A percentile compares a stretch with the other conserved stretches of the same genome.
These are phyloP conservation scores for Colletotrichum euphorbiae DNA, from an alignment of 2,329 filamentous ascomycete genomes.

Conservation along the genomic window DNA sequence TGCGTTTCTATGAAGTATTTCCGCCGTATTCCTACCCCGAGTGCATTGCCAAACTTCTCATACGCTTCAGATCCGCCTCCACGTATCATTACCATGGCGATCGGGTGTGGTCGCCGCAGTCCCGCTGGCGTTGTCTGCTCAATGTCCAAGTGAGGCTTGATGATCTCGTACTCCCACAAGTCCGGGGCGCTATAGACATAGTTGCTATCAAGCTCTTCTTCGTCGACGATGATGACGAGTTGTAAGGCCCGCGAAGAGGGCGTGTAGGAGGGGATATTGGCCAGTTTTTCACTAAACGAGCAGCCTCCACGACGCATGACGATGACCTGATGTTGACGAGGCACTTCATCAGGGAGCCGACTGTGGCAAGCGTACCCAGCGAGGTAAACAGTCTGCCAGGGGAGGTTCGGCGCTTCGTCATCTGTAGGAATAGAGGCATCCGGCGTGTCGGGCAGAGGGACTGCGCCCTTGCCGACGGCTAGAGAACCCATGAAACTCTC, in stretches of 20 bases:
- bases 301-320: constrained; percentile 86
- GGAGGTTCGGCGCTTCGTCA: constrained; percentile 58
- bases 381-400: constrained; percentile 79
- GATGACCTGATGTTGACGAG: constrained; percentile 77
- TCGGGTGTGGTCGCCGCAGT: constrained; percentile 74
- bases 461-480: constrained; percentile 68
- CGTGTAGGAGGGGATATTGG: constrained; percentile 83
- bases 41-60: constrained; percentile 70
- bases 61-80: constrained; percentile 72
- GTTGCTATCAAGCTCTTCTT: constrained; percentile 48
- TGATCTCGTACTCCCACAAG: constrained; percentile 47
- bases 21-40: constrained; percentile 78
- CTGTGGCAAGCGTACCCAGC: constrained; percentile 75
- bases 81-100: constrained; percentile 86
- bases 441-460: constrained; percentile 74
- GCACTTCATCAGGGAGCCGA: constrained; percentile 62
- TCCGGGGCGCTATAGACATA: constrained; percentile 40
- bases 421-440: constrained; percentile 63
- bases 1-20: constrained; percentile 85
- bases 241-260: constrained; percentile 73
- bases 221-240: constrained; percentile 80
- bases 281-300: constrained; percentile 84
- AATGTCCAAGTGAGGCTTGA: constrained; percentile 79
- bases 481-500: constrained; percentile 63
- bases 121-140: constrained; percentile 78